These are phyloP conservation scores for Aureobasidium pullulans DNA, from an alignment of 2,329 filamentous ascomycete species.

Conservation along the genomic window DNA sequence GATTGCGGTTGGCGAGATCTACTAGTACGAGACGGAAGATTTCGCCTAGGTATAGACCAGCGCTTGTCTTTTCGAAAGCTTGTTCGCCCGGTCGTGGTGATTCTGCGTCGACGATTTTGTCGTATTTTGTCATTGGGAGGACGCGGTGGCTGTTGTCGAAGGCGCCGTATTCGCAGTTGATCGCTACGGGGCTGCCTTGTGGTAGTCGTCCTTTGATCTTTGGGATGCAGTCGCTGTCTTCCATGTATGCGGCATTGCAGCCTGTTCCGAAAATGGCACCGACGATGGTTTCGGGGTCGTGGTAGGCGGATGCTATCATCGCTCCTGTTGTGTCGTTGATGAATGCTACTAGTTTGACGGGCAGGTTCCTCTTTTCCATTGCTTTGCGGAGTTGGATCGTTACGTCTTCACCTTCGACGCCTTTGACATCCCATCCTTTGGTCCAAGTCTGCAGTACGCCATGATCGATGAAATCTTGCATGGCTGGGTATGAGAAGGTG, in stretches of 20 bases:
- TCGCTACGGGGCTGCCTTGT: constrained; percentile 76
- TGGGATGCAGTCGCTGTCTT: constrained; percentile 70
- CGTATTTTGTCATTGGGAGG: constrained; percentile 79
- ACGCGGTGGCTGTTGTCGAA: constrained; percentile 93
- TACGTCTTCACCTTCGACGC: constrained; percentile 84
- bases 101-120: constrained; percentile 79
- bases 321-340: constrained; percentile 95
- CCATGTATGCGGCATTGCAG: constrained; percentile 92
- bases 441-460: constrained; percentile 93
- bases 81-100: constrained; percentile 91
- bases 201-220: constrained; percentile 77
- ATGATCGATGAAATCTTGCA: constrained; percentile 88
- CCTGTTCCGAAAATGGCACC: constrained; percentile 92
- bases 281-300: constrained; percentile 74
- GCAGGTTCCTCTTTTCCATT: constrained; percentile 69
- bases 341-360: constrained; percentile 75
- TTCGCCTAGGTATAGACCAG: constrained; percentile 87
- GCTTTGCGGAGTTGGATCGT: constrained; percentile 83
- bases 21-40: constrained; percentile 84
- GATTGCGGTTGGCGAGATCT: constrained; percentile 68
- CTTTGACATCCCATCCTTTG: constrained; percentile 90
- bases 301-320: constrained; percentile 83
- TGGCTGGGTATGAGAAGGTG: constrained; percentile 93
- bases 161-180: constrained; percentile 97
- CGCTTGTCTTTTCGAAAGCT: constrained; percentile 97